Percentiles rank a stretch among this genome's conserved stretches.
Conservation (phyloP, 495 filamentous ascomycete genomes). For the Podospora comata region DNA sequence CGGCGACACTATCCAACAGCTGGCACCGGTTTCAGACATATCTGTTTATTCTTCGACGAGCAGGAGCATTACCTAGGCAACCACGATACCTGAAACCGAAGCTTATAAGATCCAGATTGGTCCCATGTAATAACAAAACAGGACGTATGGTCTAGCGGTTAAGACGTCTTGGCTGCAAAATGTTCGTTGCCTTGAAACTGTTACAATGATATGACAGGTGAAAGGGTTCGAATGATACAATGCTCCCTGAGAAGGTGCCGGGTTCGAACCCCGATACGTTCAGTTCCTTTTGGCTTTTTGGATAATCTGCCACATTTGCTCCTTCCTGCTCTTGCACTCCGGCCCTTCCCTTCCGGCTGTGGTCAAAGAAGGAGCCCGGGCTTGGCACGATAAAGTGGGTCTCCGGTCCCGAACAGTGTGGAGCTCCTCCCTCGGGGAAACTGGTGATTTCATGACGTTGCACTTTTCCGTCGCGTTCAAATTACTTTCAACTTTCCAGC, state of each 20-base stretch:
- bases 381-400: background rate
- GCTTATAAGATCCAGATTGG: background rate
- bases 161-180: background rate
- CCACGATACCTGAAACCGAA: background rate
- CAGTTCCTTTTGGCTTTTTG: background rate
- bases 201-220: background rate
- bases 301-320: too few species aligned
- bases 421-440: background rate
- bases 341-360: background rate
- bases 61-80: background rate
- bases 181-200: background rate
- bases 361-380: background rate
- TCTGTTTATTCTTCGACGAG: too few species aligned
- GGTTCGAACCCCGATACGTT: background rate
- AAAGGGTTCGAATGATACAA: background rate
- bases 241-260: background rate
- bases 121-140: background rate
- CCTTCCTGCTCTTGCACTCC: background rate
- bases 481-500: background rate
- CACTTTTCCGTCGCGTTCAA: background rate
- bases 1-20: too few species aligned
- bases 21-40: too few species aligned
- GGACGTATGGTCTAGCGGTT: background rate
- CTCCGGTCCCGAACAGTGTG: background rate
- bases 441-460: background rate